Evolutionary conservation across 768 basidiomycete species (phyloP).

Genomic region (Kwoniella botswanensis): DNA sequence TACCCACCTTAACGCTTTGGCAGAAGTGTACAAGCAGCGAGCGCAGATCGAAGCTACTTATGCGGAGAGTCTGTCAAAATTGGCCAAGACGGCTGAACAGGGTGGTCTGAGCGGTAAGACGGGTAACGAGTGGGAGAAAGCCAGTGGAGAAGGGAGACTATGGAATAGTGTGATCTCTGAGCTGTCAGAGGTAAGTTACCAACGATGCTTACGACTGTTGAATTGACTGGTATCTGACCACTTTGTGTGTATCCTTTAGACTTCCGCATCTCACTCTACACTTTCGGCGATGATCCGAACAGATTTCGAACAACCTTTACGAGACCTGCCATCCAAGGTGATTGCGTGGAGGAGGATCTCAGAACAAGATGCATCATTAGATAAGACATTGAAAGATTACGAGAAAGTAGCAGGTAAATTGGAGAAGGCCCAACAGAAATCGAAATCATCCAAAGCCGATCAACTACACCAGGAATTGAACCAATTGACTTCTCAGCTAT

Average conservation of each 20-base stretch:
- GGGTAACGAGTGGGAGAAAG: conserved; percentile 44
- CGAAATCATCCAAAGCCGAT: conserved; percentile 50
- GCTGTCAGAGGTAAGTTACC: conserved; percentile 46
- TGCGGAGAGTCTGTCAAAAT: conserved; percentile 53
- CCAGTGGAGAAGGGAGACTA: conserved; percentile 42
- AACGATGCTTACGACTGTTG: not conserved
- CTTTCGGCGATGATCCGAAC: conserved; percentile 44
- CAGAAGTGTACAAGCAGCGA: conserved; percentile 56
- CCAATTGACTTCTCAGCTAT: conserved; percentile 39
- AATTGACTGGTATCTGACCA: not conserved
- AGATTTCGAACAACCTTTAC: conserved; percentile 55
- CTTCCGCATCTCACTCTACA: conserved; percentile 45
- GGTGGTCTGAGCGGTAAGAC: conserved; percentile 39
- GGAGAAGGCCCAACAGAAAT: conserved; percentile 51
- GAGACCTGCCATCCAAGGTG: conserved; percentile 50
- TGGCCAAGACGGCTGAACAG: conserved; percentile 47
- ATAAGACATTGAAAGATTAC: conserved; percentile 56
- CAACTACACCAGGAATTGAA: conserved; percentile 46
- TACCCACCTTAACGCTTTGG: conserved; percentile 50
- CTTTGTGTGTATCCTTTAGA: conserved; percentile 26
- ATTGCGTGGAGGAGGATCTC: conserved; percentile 41
- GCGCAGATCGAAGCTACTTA: conserved; percentile 55
- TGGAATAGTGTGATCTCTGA: conserved; percentile 54
- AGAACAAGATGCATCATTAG: conserved; percentile 51
- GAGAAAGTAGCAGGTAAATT: conserved; percentile 54